phyloP scores from a whole-genome alignment of 495 filamentous ascomycete genomes.

The Bombardia bombarda region DNA sequence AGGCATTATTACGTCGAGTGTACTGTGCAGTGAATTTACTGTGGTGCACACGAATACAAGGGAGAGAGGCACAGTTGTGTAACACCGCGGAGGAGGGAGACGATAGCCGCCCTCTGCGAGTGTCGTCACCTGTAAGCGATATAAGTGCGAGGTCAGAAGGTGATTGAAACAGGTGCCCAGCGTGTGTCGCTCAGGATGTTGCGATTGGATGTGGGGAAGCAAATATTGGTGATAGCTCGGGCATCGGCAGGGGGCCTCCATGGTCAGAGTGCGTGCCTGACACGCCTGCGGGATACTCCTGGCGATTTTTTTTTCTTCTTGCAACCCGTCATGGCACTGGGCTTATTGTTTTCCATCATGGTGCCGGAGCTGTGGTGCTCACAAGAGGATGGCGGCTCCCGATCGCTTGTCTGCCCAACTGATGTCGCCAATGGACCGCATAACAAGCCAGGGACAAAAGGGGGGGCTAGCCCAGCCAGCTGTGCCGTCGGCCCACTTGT shows the following conservation, averaged over 20 bases:
- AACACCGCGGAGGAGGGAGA: constrained; percentile 8
- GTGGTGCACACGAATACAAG: no score
- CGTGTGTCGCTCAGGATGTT: neutral
- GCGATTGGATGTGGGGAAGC: neutral
- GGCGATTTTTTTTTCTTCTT: no score
- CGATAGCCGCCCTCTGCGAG: constrained; percentile 3
- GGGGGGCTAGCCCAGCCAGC: neutral
- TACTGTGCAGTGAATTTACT: no score
- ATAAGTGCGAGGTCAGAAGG: neutral
- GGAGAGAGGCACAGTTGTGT: constrained; percentile 4
- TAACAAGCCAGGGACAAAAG: neutral
- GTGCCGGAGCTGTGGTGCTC: no score
- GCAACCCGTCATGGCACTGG: no score
- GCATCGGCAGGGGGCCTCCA: neutral
- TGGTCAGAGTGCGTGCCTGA: neutral
- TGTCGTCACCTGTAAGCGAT: neutral
- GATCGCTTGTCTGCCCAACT: constrained; percentile 11
- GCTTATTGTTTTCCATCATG: no score
- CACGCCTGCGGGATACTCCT: no score
- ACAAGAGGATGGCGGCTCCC: constrained; percentile 7
- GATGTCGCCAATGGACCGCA: constrained; percentile 1
- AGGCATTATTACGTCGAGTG: no score
- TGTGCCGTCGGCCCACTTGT: constrained; percentile 8
- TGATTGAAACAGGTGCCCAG: neutral
- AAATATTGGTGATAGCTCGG: neutral